Percentiles rank a stretch among this genome's conserved stretches.
These are phyloP conservation scores for Coemansia sp. DNA, from an alignment of 192 early-diverging fungal genomes.

Conservation along the genomic window DNA sequence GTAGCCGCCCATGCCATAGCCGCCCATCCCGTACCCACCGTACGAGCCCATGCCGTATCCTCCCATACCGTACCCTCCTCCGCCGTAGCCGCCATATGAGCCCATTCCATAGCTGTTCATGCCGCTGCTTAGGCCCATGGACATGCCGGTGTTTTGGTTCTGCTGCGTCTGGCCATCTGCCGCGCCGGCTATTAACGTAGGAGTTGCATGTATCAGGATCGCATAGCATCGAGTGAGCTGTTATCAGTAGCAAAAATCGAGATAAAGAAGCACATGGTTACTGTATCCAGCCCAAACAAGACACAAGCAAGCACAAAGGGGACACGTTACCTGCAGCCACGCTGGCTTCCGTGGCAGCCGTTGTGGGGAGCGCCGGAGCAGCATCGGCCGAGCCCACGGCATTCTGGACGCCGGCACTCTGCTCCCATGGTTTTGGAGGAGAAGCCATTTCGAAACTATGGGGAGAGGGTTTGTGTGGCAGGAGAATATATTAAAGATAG, in stretches of 20 bases:
- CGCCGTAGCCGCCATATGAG: slow-evolving; percentile 45
- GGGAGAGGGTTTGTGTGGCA: too few relatives aligned
- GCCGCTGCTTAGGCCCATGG: slow-evolving; percentile 7
- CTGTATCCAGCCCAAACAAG: too few relatives aligned
- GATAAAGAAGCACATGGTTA: too few relatives aligned
- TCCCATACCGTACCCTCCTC: slow-evolving; percentile 11
- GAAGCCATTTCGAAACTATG: slow-evolving; percentile 27
- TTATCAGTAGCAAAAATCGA: neutral
- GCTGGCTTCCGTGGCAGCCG: slow-evolving; percentile 19
- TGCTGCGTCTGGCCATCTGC: slow-evolving; percentile 13
- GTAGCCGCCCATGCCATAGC: slow-evolving; percentile 38
- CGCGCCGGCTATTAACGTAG: neutral
- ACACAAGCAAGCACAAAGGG: too few relatives aligned
- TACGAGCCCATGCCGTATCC: slow-evolving; percentile 34
- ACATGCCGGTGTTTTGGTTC: neutral
- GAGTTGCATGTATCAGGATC: too few relatives aligned
- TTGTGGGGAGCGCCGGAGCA: slow-evolving; percentile 22
- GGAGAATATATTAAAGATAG: neutral
- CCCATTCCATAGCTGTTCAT: slow-evolving; percentile 35
- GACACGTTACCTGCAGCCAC: slow-evolving; percentile 12
- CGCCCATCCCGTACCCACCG: slow-evolving; percentile 30
- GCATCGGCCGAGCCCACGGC: too few relatives aligned
- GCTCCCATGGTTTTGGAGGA: slow-evolving; percentile 50
- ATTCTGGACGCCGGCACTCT: slow-evolving; percentile 9
- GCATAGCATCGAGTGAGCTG: too few relatives aligned